Conservation (phyloP, 1,284 basidiomycete genomes). For the Inonotus hispidus region DNA sequence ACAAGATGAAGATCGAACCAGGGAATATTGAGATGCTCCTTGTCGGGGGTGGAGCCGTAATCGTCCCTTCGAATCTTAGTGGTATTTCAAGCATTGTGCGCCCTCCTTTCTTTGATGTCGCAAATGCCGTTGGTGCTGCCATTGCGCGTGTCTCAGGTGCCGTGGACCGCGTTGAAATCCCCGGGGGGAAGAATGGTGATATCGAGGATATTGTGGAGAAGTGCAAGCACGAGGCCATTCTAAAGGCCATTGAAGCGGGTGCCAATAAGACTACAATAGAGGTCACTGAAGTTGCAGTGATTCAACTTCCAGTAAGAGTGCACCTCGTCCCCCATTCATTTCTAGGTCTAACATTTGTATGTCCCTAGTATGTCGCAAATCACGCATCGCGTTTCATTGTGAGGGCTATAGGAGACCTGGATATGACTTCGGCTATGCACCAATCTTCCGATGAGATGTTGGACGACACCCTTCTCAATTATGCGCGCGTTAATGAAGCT, state of each 20-base stretch:
- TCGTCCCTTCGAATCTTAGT: constrained; percentile 37
- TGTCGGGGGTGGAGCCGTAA: constrained; percentile 48
- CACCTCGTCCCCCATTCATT: neutral
- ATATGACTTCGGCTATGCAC: constrained; percentile 8
- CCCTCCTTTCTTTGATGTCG: constrained; percentile 45
- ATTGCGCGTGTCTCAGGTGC: constrained; percentile 38
- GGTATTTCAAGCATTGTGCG: constrained; percentile 45
- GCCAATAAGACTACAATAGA: constrained; percentile 35
- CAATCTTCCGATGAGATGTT: constrained; percentile 5
- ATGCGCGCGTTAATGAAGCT: constrained; percentile 2
- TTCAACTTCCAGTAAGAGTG: constrained; percentile 36
- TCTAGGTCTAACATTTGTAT: neutral
- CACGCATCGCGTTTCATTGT: constrained; percentile 45
- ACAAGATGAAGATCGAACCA: constrained; percentile 54
- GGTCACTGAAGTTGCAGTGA: constrained; percentile 40
- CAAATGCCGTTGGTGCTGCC: constrained; percentile 53
- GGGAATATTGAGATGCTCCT: constrained; percentile 43
- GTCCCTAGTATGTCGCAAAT: constrained; percentile 42
- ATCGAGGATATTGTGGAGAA: constrained; percentile 38
- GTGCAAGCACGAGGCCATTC: constrained; percentile 40
- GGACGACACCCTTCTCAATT: constrained; percentile 6
- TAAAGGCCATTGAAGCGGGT: constrained; percentile 39
- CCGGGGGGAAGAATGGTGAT: constrained; percentile 28
- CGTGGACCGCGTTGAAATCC: constrained; percentile 39
- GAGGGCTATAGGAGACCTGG: constrained; percentile 40